Percentiles rank a stretch among this genome's conserved stretches.
Conservation (phyloP, 331 rosid species). For the Pyracantha coccinea region DNA sequence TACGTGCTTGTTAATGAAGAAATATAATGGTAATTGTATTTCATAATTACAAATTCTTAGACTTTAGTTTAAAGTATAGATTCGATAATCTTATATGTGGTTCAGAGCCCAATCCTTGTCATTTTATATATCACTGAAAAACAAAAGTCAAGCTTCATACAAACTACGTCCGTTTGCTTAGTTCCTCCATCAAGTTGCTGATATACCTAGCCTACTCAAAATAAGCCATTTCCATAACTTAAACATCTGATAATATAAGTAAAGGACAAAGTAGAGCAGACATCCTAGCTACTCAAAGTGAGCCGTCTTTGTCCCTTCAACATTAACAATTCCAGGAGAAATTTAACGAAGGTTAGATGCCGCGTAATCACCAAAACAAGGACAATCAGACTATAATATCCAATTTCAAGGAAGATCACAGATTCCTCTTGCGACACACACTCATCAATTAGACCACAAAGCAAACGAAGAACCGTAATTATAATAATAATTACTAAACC, state of each 20-base stretch:
- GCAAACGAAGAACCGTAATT: background rate
- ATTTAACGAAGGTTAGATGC: background rate
- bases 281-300: background rate
- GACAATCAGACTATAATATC: background rate
- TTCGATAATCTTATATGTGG: background rate
- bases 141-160: background rate
- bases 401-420: background rate
- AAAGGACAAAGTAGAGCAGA: background rate
- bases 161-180: background rate
- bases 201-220: background rate
- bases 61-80: background rate
- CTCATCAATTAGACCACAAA: background rate
- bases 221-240: background rate
- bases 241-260: background rate
- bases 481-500: background rate
- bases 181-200: background rate
- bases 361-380: background rate
- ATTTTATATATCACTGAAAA: background rate
- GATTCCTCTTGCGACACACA: background rate
- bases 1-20: background rate
- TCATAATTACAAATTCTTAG: background rate
- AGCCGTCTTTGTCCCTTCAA: slow-evolving; percentile 2
- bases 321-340: background rate
- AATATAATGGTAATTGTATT: background rate
- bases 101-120: slow-evolving; percentile 1